phyloP scores from a whole-genome alignment of 1,139 yeast genomes.

The Protomyces gravidus region DNA sequence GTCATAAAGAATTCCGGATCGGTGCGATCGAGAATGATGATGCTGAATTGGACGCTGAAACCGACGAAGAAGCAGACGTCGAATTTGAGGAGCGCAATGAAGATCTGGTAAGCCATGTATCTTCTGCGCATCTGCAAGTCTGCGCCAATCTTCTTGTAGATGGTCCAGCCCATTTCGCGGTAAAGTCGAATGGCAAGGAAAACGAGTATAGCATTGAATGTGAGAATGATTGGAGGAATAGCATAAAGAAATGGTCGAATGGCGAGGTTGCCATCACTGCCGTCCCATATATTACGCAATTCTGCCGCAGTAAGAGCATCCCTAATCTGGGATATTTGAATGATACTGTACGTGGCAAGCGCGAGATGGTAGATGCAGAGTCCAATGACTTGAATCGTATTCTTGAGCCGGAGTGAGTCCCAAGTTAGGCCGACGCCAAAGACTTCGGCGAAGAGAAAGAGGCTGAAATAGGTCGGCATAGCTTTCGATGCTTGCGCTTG shows the following conservation, averaged over 20 bases:
- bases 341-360: slow-evolving; percentile 51
- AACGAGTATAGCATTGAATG: slow-evolving; percentile 44
- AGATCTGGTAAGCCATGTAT: slow-evolving; percentile 46
- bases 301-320: slow-evolving; percentile 4
- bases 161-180: slow-evolving; percentile 50
- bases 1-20: slow-evolving; percentile 53
- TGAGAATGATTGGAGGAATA: slow-evolving; percentile 47
- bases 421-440: slow-evolving; percentile 46
- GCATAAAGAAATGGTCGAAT: slow-evolving; percentile 47
- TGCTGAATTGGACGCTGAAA: slow-evolving; percentile 53
- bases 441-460: slow-evolving; percentile 48
- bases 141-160: slow-evolving; percentile 53
- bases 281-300: neutral
- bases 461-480: slow-evolving; percentile 44
- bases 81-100: slow-evolving; percentile 34
- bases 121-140: slow-evolving; percentile 46
- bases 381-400: slow-evolving; percentile 45
- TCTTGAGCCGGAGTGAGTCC: slow-evolving; percentile 48
- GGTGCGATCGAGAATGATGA: slow-evolving; percentile 47
- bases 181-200: slow-evolving; percentile 43
- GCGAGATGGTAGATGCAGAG: slow-evolving; percentile 49
- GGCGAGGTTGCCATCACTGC: slow-evolving; percentile 32
- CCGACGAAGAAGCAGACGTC: slow-evolving; percentile 44
- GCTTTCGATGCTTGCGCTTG: slow-evolving; percentile 37
- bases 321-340: slow-evolving; percentile 49